Base-by-base conservation (phyloP, 805 yeast species). In the Lipomyces orientalis region DNA sequence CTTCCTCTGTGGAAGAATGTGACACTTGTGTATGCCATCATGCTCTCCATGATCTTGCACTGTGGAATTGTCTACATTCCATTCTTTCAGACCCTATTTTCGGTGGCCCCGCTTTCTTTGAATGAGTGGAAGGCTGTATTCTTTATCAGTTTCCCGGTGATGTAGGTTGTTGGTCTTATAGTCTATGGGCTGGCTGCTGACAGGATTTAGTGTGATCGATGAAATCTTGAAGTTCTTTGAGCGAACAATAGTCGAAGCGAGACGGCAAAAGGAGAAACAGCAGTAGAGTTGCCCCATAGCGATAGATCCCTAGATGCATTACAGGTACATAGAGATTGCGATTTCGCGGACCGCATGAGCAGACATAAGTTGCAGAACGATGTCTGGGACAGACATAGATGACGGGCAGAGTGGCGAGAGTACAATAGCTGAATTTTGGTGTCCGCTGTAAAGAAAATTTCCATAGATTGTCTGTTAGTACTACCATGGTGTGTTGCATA, bases 1-100 rank as follows among this genome's bases (percentile, higher is more conserved):
- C 77, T 80, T 74, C 82, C 82, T 58, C 64, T 79, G 3, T 80
- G 82, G 82, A 76, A 72, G 35, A 81, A 81, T 67, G 63, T 76
- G 64, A 79, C 80, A 61, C 71, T 81, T 54, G 78, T 81, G n/a
- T 63, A 73, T 39, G 83, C 83, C 8, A 78, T 80, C 39, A 61
- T 70, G 1, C 66, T 80, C 35, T 81, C 83, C 1, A 69, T 80
- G 67, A 71, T 75, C 2, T 70, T 81, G 29, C 83, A 80, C 64
- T 60, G 69, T 22, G 74, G 65, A 2, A 80, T 80, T 37, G 61
- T 80, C 31, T 81, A 80, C 62, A 65, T 79, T 46, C 81, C 82
- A 52, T 75, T 76, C 73, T 66, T 80, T 56, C 71, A 77, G 31
- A 67, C 67, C 0, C 55, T 81, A 51, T 80, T 80, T 67, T 71